Base-by-base conservation (phyloP, 1,284 basidiomycete genomes). In the Microbotryomycetes sp. region DNA sequence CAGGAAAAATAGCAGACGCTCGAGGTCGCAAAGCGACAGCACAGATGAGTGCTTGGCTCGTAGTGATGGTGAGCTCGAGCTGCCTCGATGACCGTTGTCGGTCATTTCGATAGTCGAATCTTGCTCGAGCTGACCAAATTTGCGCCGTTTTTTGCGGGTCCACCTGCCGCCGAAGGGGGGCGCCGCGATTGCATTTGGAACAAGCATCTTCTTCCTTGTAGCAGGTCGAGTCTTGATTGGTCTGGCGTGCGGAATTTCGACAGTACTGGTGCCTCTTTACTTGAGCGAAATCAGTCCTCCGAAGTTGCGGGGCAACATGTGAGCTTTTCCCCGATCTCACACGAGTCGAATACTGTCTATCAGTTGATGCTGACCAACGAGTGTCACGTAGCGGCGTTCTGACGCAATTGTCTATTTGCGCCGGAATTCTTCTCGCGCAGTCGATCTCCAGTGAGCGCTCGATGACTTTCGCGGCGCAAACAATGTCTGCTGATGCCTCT, bases 251-350 rank as follows among this genome's bases (percentile, higher is more conserved):
- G 77, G 77, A 2, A 72, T 77, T 23, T 73, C 73, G 25, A 74
- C 76, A 2, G 76, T 77, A 4, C 62, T 76, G 19, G 76, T 77
- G 0, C 77, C 77, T 2, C 68, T 77, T 28, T 76, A 74, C 56
- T 69, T 76, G 6, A 70, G 70, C 48, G 76, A 76, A 47, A 70
- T 78, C 15, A 72, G 76, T 0, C 76, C 77, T 0, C 56, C 72
- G 0, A 55, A 70, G 2, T 60, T 77, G 7, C 66, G 71, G 3
- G 76, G 76, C 4, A 73, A 70, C 26, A 71, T 76, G 70, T 68
- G 15, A 9, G 66, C 26, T 36, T 12, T 5, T 9, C n/a, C 4
- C 25, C 26, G 12, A 1, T 4, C 19, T 25, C 14, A 6, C 26
- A 1, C 42, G 36, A 22, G n/a, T 7, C 22, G 7, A 51, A 3